Percentiles rank a stretch among this genome's conserved stretches.
Evolutionary conservation across 1,284 basidiomycete species (phyloP).

Genomic region (Dichomitus squalens): DNA sequence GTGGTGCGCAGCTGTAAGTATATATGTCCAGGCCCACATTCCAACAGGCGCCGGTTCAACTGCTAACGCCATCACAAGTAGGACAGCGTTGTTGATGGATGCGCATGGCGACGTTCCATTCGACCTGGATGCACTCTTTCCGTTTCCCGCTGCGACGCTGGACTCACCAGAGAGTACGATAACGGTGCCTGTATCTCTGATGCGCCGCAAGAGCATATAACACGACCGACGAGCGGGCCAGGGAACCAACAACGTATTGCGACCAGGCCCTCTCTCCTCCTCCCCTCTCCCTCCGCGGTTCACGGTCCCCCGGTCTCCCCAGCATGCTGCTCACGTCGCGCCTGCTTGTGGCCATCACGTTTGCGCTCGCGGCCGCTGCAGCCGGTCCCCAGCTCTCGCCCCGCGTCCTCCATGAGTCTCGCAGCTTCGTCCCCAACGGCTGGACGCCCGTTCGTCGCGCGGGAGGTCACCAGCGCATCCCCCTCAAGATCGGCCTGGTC

Average conservation of each 20-base stretch:
- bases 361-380: conserved; percentile 8
- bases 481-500: conserved; percentile 48
- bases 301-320: background rate
- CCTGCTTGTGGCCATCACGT: conserved; percentile 16
- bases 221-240: background rate
- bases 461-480: conserved; percentile 34
- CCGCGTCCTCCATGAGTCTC: conserved; percentile 44
- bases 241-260: background rate
- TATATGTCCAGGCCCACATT: background rate
- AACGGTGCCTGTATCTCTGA: background rate
- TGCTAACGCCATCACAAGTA: too few species aligned
- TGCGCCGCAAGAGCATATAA: background rate
- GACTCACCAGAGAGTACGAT: background rate
- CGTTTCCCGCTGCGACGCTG: background rate
- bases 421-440: conserved; percentile 35
- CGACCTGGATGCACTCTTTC: too few species aligned
- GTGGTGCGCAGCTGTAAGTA: too few species aligned
- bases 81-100: background rate
- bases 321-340: conserved; percentile 18
- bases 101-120: background rate
- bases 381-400: conserved; percentile 21
- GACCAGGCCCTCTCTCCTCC: background rate
- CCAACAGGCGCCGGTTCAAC: background rate
- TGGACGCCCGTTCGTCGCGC: conserved; percentile 40
- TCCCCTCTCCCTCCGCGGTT: background rate